phyloP scores from a whole-genome alignment of 1,139 yeast species.

The Meyerozyma smithsonii region DNA sequence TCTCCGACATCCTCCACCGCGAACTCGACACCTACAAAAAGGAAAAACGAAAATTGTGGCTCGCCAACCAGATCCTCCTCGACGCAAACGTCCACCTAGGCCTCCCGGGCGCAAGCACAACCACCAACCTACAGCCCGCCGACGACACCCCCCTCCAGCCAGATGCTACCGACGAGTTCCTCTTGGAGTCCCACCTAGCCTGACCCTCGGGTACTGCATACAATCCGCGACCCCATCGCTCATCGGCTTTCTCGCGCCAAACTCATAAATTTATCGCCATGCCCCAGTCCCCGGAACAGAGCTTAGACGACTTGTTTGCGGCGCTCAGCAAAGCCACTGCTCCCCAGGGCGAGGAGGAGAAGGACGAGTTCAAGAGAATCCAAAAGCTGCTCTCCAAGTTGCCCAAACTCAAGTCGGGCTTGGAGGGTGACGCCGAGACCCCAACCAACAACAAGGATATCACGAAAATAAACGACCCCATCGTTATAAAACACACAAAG shows the following conservation, averaged over 20 bases:
- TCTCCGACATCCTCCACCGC: constrained; percentile 40
- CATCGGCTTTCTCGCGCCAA: neutral
- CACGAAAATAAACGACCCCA: constrained; percentile 50
- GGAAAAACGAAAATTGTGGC: constrained; percentile 46
- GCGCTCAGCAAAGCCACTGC: constrained; percentile 24
- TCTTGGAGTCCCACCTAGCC: neutral
- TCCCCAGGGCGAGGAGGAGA: constrained; percentile 8
- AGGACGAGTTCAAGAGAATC: constrained; percentile 24
- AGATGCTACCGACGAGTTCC: constrained; percentile 8
- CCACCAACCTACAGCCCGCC: too few relatives aligned
- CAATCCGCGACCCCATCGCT: neutral
- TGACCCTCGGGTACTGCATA: neutral
- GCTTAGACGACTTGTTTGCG: constrained; percentile 30
- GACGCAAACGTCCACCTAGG: constrained; percentile 45
- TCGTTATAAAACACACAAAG: constrained; percentile 16
- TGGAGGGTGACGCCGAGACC: constrained; percentile 8
- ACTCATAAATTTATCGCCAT: neutral
- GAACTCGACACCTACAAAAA: constrained; percentile 34
- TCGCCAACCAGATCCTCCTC: constrained; percentile 52
- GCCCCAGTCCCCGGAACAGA: constrained; percentile 10
- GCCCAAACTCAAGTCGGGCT: constrained; percentile 32
- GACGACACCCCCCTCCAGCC: constrained; percentile 4
- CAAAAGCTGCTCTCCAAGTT: constrained; percentile 26
- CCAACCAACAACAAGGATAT: constrained; percentile 15
- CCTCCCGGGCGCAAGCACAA: constrained; percentile 21